Evolutionary conservation across 2,329 filamentous ascomycete species (phyloP), one percentile per base, ranked within the genome.

Genomic region (Botryotinia globosa): DNA sequence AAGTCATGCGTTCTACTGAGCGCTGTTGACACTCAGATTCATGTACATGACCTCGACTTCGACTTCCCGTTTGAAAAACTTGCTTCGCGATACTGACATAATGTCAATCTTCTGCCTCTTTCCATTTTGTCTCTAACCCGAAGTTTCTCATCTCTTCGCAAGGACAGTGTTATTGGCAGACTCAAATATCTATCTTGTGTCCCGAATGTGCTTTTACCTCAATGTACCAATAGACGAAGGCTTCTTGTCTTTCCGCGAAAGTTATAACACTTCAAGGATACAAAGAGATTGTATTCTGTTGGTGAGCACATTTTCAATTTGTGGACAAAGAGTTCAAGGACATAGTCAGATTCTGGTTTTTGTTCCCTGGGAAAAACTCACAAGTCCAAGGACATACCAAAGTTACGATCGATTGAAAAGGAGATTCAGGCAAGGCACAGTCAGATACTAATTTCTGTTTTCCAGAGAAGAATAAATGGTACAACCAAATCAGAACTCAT

Each of bases 171-270:
- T 34, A 34, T 3, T 6, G 3, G 18, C 9, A 8, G 56, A 34
- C 4, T 34, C 29, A 22, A 34, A 20, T 34, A 0, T 22, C 29
- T 34, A 12, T 58, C 54, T 34, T 22, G 18, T 34, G 56, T 34
- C 32, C 22, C 56, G 8, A 29, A 34, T 5, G 18, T 18, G 7
- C 20, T 7, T 58, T 22, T 6, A 32, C 8, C 18, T 58, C 56
- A 22, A 34, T 22, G 18, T 34, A 34, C 16, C 56, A 12, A 4
- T 34, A 58, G 29, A 58, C 18, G 16, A 20, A 3, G 29, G 8
- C 2, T 32, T 22, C 20, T 4, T 12, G 10, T 22, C 2, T 34
- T 34, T 2, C 8, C 0, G 29, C 2, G 34, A 18, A 9, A 29
- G 7, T 9, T 7, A 18, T 14, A 54, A 8, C 51, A 8, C 14